Evolutionary conservation across 495 filamentous ascomycete species (phyloP), one percentile per base, ranked within the genome.

Genomic region (Acidomyces sp.): DNA sequence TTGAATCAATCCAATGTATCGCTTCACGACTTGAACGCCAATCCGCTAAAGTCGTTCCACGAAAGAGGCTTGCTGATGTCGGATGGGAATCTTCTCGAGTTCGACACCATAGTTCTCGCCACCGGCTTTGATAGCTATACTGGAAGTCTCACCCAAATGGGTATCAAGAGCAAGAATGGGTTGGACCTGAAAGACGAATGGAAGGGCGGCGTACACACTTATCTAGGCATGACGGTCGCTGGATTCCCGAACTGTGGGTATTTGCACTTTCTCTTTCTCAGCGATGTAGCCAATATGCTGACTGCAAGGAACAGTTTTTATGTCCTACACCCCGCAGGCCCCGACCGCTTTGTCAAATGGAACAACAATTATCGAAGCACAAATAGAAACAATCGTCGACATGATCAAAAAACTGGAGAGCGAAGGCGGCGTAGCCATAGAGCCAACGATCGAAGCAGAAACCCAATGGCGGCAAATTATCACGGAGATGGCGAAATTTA

Each of bases 281-380:
- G n/a, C n/a, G n/a, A n/a, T n/a, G n/a, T n/a, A n/a, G n/a, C n/a
- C n/a, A n/a, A n/a, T n/a, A n/a, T n/a, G n/a, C n/a, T n/a, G n/a
- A n/a, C n/a, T n/a, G n/a, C n/a, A n/a, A n/a, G n/a, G n/a, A n/a
- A n/a, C n/a, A n/a, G 6, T 50, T 21, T 50, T 48, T 29, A 40
- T 40, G 32, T 20, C 13, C 3, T 44, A 35, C 28, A 37, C 16
- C 4, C 37, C 38, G 4, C 44, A 47, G 42, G 55, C 53, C 7
- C 55, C 55, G 0, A 58, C 55, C 1, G 47, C 53, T 0, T 35
- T 58, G 9, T 46, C 46, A 1, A 58, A 56, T 28, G 55, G 53
- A 3, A 36, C 50, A 2, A 47, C 47, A 1, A 42, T 44, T 19
- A 21, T 54, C 3, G 45, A 56, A 35, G 17, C 25, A 2, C 56